Conservation (phyloP, 2,329 filamentous ascomycete genomes). For the Pseudofabraea citricarpa region DNA sequence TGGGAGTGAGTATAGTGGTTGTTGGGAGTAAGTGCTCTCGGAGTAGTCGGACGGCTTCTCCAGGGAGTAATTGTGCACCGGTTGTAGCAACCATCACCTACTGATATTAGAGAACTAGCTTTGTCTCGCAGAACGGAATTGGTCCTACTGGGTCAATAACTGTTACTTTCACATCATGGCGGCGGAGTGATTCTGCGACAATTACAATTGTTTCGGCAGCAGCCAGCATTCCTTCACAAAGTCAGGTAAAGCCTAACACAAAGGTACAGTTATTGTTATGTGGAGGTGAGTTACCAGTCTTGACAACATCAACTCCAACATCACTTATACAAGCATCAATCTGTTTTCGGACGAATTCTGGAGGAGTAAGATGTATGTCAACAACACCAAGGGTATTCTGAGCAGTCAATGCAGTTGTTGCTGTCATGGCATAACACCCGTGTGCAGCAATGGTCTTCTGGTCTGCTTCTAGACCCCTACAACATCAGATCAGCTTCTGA, state of each 20-base stretch:
- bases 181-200: constrained; percentile 58
- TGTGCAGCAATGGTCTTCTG: constrained; percentile 92
- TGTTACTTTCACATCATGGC: constrained; percentile 50
- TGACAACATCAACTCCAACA: constrained; percentile 83
- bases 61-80: constrained; percentile 64
- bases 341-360: constrained; percentile 76
- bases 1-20: constrained; percentile 69
- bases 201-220: constrained; percentile 64
- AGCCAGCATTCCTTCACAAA: constrained; percentile 69
- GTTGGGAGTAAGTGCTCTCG: constrained; percentile 56
- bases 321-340: constrained; percentile 82
- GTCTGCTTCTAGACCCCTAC: constrained; percentile 87
- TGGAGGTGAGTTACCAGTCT: constrained; percentile 61
- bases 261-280: neutral
- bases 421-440: constrained; percentile 93
- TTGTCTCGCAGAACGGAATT: neutral
- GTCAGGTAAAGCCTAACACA: constrained; percentile 9
- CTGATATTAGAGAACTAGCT: constrained; percentile 8
- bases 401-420: constrained; percentile 90
- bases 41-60: constrained; percentile 58
- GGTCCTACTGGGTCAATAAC: constrained; percentile 70
- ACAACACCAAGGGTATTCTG: constrained; percentile 87
- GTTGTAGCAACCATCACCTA: constrained; percentile 91
- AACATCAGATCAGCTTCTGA: neutral
- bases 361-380: constrained; percentile 74